Conservation (phyloP, 345 rosid species). For the Eucalyptus microcorys region DNA sequence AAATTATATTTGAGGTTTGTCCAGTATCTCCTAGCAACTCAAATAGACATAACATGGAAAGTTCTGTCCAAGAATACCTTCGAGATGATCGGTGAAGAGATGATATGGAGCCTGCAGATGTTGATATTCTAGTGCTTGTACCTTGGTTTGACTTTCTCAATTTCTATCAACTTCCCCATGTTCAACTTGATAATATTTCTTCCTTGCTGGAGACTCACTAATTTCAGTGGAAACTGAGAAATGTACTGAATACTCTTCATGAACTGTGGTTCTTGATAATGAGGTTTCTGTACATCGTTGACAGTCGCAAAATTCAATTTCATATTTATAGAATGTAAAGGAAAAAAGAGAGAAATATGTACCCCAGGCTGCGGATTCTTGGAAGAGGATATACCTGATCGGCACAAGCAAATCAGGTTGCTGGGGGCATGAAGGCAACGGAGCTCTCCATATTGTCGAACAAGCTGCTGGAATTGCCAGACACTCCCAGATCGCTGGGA, state of each 20-base stretch:
- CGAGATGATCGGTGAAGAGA: conserved; percentile 46
- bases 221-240: conserved; percentile 41
- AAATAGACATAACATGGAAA: background rate
- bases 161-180: conserved; percentile 5
- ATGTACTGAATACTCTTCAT: conserved; percentile 36
- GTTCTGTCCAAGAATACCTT: background rate
- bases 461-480: no score
- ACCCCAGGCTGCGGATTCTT: conserved; percentile 51
- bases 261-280: conserved; percentile 15
- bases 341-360: background rate
- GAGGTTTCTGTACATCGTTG: conserved; percentile 22
- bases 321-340: background rate
- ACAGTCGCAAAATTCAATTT: background rate
- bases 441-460: no score
- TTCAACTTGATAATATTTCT: conserved; percentile 12
- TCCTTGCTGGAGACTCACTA: conserved; percentile 38
- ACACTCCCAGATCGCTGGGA: no score
- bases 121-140: conserved; percentile 6
- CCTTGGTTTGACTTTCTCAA: conserved; percentile 11
- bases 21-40: background rate
- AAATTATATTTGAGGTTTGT: background rate
- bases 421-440: no score
- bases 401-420: no score
- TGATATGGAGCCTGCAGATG: conserved; percentile 39
- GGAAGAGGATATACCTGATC: conserved; percentile 9